phyloP scores from a whole-genome alignment of 2,329 filamentous ascomycete genomes.

The Cladosporium colombiae region DNA sequence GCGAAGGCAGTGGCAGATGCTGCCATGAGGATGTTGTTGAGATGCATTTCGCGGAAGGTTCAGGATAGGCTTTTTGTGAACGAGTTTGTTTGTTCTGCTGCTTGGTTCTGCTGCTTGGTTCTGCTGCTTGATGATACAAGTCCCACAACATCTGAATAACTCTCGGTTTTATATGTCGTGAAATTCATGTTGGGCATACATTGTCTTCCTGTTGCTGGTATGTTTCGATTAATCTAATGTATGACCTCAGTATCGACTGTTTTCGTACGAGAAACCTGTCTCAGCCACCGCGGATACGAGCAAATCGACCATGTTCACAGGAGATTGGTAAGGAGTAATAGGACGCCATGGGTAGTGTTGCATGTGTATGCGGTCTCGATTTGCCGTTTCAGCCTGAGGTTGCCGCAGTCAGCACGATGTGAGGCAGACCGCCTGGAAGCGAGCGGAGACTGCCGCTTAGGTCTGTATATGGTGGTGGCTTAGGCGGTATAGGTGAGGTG shows the following conservation, averaged over 20 bases:
- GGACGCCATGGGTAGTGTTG: not conserved
- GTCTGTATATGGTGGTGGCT: not conserved
- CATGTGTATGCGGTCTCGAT: not conserved
- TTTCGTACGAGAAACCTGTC: not conserved
- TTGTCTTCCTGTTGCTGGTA: not conserved
- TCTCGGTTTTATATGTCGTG: not conserved
- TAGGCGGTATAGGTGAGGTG: not conserved
- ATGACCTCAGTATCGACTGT: conserved; percentile 3
- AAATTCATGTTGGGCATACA: not conserved
- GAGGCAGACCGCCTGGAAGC: not conserved
- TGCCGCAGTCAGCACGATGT: not conserved
- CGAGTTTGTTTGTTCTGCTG: not conserved
- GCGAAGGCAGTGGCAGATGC: not conserved
- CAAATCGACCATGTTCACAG: not conserved
- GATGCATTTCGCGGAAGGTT: not conserved
- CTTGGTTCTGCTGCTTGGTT: not conserved
- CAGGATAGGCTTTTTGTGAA: not conserved
- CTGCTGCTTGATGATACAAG: not conserved
- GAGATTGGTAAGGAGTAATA: not conserved
- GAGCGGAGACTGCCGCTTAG: not conserved
- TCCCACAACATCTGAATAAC: not conserved
- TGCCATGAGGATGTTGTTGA: conserved; percentile 12
- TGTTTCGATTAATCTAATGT: conserved; percentile 1
- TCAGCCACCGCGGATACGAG: not conserved
- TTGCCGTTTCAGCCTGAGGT: not conserved